phyloP scores from a whole-genome alignment of 805 yeast species.

The Gaillardinia entomophila region DNA sequence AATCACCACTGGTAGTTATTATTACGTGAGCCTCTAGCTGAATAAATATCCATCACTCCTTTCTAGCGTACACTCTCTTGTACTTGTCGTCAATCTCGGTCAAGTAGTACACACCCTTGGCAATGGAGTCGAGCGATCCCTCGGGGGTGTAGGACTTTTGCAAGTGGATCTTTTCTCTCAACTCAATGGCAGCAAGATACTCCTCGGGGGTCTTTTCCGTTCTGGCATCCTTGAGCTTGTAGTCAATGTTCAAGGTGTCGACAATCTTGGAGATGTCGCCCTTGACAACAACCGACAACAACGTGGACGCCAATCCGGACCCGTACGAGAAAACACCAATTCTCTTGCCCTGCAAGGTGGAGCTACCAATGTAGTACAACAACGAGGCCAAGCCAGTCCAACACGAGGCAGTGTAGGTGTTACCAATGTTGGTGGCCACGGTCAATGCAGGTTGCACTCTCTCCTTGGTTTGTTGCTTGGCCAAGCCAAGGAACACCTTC shows the following conservation, averaged over 20 bases:
- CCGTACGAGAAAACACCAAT: slow-evolving; percentile 95
- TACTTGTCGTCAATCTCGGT: slow-evolving; percentile 78
- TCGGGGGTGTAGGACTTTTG: slow-evolving; percentile 73
- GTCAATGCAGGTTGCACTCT: slow-evolving; percentile 75
- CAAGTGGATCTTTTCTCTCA: slow-evolving; percentile 87
- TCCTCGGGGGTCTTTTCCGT: slow-evolving; percentile 63
- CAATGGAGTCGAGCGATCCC: slow-evolving; percentile 70
- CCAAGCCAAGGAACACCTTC: slow-evolving; percentile 73
- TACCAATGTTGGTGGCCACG: slow-evolving; percentile 95
- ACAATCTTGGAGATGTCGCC: slow-evolving; percentile 75
- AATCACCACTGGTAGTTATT: no score
- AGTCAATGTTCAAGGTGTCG: slow-evolving; percentile 58
- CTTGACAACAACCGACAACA: slow-evolving; percentile 71
- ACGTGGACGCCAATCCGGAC: slow-evolving; percentile 91
- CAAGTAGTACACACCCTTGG: slow-evolving; percentile 78
- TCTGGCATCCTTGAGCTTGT: slow-evolving; percentile 62
- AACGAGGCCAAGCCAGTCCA: slow-evolving; percentile 84
- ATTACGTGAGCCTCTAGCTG: no score
- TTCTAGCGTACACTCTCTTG: slow-evolving; percentile 75
- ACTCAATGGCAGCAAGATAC: slow-evolving; percentile 72
- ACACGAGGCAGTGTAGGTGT: slow-evolving; percentile 94
- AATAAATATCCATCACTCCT: no score
- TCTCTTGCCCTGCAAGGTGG: slow-evolving; percentile 72
- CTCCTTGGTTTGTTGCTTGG: slow-evolving; percentile 61
- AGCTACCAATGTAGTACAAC: slow-evolving; percentile 68